A percentile compares a stretch with the other conserved stretches of the same genome.
phyloP scores from a whole-genome alignment of 2,329 filamentous ascomycete genomes.

The Cryoendolithus antarcticus region DNA sequence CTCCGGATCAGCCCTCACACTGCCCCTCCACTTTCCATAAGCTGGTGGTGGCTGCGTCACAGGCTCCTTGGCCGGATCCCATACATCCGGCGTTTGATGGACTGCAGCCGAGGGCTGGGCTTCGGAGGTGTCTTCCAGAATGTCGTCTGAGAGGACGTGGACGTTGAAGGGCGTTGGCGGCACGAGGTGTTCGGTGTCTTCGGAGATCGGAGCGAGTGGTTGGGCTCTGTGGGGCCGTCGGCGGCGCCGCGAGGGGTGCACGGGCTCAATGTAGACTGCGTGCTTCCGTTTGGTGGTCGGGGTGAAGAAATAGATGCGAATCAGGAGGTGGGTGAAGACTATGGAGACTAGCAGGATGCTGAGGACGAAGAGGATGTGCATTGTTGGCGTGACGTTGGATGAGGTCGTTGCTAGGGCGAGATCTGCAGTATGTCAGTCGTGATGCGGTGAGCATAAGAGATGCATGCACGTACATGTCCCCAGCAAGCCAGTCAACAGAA shows the following conservation, averaged over 20 bases:
- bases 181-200: conserved; percentile 44
- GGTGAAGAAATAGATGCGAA: conserved; percentile 46
- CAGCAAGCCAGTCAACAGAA: conserved; percentile 18
- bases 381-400: conserved; percentile 52
- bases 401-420: conserved; percentile 58
- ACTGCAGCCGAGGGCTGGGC: conserved; percentile 16
- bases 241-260: too few relatives aligned
- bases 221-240: too few relatives aligned
- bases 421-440: conserved; percentile 37
- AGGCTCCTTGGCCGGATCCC: conserved; percentile 12
- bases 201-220: conserved; percentile 27
- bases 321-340: conserved; percentile 68
- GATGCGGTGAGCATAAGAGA: not conserved
- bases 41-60: conserved; percentile 52
- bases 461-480: conserved; percentile 17
- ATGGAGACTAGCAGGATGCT: conserved; percentile 61
- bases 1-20: conserved; percentile 71
- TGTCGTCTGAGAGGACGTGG: conserved; percentile 47
- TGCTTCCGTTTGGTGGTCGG: not conserved
- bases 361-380: conserved; percentile 69
- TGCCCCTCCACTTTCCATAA: conserved; percentile 75
- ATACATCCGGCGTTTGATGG: conserved; percentile 7
- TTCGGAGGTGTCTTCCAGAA: too few relatives aligned
- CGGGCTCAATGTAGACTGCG: not conserved
- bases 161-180: conserved; percentile 66